Conservation (phyloP, 169 alveolate species). For the Plasmodium relictum region DNA sequence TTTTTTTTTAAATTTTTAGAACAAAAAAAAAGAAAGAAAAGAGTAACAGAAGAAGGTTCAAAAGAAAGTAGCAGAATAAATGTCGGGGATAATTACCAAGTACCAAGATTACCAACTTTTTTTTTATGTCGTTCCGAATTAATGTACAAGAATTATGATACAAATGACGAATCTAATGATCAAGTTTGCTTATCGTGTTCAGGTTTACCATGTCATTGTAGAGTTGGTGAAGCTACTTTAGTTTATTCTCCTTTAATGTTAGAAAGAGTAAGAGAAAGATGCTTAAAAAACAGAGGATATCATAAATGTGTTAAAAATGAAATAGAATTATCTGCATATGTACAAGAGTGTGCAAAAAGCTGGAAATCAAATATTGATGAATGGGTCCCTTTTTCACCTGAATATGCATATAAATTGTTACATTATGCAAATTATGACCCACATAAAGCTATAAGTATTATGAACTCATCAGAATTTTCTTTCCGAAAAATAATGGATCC, state of each 20-base stretch:
- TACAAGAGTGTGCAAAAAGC: slow-evolving; percentile 89
- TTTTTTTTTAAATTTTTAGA: slow-evolving; percentile 1
- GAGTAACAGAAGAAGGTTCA: slow-evolving; percentile 87
- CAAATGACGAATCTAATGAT: slow-evolving; percentile 42
- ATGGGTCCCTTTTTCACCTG: slow-evolving; percentile 93
- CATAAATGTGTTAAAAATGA: slow-evolving; percentile 73
- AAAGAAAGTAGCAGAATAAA: slow-evolving; percentile 85
- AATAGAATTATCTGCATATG: slow-evolving; percentile 85
- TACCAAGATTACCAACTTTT: slow-evolving; percentile 89
- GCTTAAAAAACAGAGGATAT: slow-evolving; percentile 61
- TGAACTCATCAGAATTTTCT: slow-evolving; percentile 77
- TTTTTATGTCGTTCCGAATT: slow-evolving; percentile 79
- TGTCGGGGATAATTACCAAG: slow-evolving; percentile 89
- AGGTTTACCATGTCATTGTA: slow-evolving; percentile 69
- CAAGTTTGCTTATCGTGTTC: slow-evolving; percentile 53
- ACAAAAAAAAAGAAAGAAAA: slow-evolving; percentile 82
- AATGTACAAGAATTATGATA: slow-evolving; percentile 66
- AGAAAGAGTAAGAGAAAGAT: slow-evolving; percentile 65
- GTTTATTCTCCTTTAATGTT: slow-evolving; percentile 72
- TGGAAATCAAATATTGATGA: slow-evolving; percentile 90
- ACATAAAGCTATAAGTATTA: slow-evolving; percentile 87
- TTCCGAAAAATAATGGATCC: slow-evolving; percentile 88
- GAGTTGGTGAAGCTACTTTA: slow-evolving; percentile 64
- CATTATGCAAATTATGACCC: slow-evolving; percentile 92
- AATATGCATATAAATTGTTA: slow-evolving; percentile 90